Evolutionary conservation across 2,329 filamentous ascomycete genomes (phyloP).

Genomic region (Beauveria varroae): DNA sequence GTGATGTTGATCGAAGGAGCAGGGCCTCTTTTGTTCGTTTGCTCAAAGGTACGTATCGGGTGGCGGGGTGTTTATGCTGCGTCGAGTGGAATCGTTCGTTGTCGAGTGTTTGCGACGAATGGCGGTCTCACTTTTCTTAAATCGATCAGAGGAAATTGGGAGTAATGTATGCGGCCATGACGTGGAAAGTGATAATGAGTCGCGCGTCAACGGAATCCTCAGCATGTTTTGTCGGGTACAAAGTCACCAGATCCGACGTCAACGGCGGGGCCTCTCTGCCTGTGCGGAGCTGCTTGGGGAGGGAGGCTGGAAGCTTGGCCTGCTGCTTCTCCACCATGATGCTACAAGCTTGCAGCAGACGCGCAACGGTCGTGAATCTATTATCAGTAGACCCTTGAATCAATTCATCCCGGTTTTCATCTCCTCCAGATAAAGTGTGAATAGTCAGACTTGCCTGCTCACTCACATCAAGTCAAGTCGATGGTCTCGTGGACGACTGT

Average conservation of each 20-base stretch:
- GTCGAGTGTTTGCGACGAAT: not conserved
- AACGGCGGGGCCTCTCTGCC: constrained; percentile 1
- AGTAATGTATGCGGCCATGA: not conserved
- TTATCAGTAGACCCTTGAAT: too few species aligned
- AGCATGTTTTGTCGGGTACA: not conserved
- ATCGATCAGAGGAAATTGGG: not conserved
- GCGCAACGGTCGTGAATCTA: not conserved
- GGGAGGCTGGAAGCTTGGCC: not conserved
- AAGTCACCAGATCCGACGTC: constrained; percentile 10
- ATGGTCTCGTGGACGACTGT: too few species aligned
- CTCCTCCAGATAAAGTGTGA: too few species aligned
- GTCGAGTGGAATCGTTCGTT: not conserved
- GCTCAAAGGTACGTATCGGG: not conserved
- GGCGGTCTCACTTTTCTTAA: not conserved
- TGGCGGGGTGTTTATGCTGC: not conserved
- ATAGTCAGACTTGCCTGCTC: not conserved
- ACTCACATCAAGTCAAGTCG: not conserved
- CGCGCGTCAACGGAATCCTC: not conserved
- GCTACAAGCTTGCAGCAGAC: not conserved
- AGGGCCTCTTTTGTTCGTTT: not conserved
- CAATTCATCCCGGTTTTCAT: not conserved
- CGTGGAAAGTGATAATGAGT: not conserved
- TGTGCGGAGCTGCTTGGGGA: not conserved
- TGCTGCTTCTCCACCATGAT: not conserved
- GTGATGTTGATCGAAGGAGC: not conserved